Evolutionary conservation across 495 filamentous ascomycete species (phyloP), one percentile per base, ranked within the genome.

Genomic region (Hypoxylon fuscum): DNA sequence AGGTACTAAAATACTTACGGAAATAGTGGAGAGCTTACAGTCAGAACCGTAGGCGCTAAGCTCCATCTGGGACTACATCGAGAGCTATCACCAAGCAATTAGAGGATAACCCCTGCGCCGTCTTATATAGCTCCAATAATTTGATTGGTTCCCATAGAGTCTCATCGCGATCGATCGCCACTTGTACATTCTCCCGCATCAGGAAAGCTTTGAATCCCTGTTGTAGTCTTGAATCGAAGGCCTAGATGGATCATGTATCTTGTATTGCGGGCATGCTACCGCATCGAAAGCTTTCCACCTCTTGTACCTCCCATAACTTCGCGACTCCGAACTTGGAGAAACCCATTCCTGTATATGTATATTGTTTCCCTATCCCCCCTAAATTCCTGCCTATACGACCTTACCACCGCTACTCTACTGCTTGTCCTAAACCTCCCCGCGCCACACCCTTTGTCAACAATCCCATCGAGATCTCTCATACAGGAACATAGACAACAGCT

Each of bases 181-280:
- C 57, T 41, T 66, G 42, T n/a, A 47, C 57, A 54, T 62, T 66
- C 63, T 66, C 63, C 63, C 63, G 63, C 63, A 66, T 66, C 56
- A 66, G 63, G 63, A 49, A 66, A 55, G 40, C 44, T 49, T 2
- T 37, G n/a, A 7, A 64, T 65, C 62, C 62, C 31, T 50, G 61
- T 54, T 49, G 32, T 44, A 12, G 14, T 29, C 12, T 51, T 60
- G 18, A 41, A 66, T 66, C 50, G 62, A 56, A 65, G 23, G 12
- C 32, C 32, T 35, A 35, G 6, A 10, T 35, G 12, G 32, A 12
- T n/a, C 12, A 35, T 10, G 32, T 35, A 35, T 10, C 6, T 5
- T 35, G 32, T 11, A 42, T 44, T 49, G 54, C 48, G 20, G 48
- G 14, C 37, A 0, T 56, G 15, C 47, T 66, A 51, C n/a, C 62